Conservation (phyloP, 441 rosid genomes). For the Erysimum cheiri region DNA sequence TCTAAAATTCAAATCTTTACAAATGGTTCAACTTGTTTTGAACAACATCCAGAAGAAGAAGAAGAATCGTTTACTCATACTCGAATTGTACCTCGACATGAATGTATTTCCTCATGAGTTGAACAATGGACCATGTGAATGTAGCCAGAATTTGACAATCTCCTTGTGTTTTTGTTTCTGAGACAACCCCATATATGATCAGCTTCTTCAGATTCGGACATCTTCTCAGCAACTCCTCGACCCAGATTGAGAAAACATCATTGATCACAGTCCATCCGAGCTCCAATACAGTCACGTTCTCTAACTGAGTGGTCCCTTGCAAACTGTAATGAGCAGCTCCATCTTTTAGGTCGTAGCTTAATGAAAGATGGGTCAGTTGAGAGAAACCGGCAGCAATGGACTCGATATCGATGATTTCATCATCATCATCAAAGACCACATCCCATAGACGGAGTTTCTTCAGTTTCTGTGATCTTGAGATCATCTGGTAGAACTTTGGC, state of each 20-base stretch:
- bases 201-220: conserved; percentile 73
- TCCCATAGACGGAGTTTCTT: conserved; percentile 82
- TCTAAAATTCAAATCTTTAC: conserved; percentile 24
- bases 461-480: conserved; percentile 69
- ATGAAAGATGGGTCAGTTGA: conserved; percentile 64
- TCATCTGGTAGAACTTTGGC: conserved; percentile 81
- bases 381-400: conserved; percentile 71
- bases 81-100: conserved; percentile 77
- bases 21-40: conserved; percentile 23
- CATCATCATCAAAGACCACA: conserved; percentile 70
- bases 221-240: conserved; percentile 64
- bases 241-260: conserved; percentile 71
- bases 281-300: conserved; percentile 69
- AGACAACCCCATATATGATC: conserved; percentile 71
- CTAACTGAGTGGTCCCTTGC: conserved; percentile 61
- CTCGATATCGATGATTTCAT: conserved; percentile 72
- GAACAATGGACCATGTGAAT: conserved; percentile 73
- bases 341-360: conserved; percentile 71
- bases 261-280: conserved; percentile 76
- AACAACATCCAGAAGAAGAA: conserved; percentile 28
- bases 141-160: conserved; percentile 69
- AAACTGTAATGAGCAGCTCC: conserved; percentile 61
- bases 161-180: conserved; percentile 67
- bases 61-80: conserved; percentile 51
- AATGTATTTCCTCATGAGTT: conserved; percentile 74